Conservation (phyloP, 2,329 filamentous ascomycete genomes). For the Penicillium sp. region DNA sequence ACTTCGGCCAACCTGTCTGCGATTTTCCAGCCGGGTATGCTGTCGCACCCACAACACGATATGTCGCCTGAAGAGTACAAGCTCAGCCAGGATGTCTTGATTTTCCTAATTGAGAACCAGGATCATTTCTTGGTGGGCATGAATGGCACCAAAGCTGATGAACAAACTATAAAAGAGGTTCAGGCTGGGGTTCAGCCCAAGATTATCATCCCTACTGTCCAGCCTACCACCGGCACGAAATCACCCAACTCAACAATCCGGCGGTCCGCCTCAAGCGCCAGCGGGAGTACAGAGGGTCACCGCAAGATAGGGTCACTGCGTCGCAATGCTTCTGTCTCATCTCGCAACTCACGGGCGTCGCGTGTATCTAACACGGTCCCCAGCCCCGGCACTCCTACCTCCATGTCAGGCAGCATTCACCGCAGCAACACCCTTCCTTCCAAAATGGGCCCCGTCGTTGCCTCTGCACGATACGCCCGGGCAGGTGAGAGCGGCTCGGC, state of each 20-base stretch:
- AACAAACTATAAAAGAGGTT: constrained; percentile 66
- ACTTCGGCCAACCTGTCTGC: constrained; percentile 90
- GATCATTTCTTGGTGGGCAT: constrained; percentile 98
- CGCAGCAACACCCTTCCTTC: constrained; percentile 92
- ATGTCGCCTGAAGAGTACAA: constrained; percentile 95
- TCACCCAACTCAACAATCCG: constrained; percentile 54
- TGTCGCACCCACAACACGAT: constrained; percentile 90
- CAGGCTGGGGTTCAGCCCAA: constrained; percentile 61
- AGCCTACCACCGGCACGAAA: constrained; percentile 5
- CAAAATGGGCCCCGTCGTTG: constrained; percentile 75
- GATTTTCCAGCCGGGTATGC: constrained; percentile 95
- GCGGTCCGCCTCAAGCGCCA: constrained; percentile 83
- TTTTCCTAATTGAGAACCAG: constrained; percentile 97
- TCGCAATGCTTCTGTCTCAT: constrained; percentile 89
- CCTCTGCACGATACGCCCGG: constrained; percentile 66
- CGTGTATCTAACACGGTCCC: constrained; percentile 69
- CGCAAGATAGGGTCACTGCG: constrained; percentile 74
- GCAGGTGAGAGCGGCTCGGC: constrained; percentile 54
- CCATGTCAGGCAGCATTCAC: constrained; percentile 61
- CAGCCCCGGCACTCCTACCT: constrained; percentile 63
- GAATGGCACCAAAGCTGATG: constrained; percentile 97
- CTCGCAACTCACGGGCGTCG: constrained; percentile 78
- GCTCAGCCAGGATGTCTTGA: constrained; percentile 92
- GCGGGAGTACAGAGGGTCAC: constrained; percentile 83
- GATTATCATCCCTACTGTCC: background rate